phyloP scores from a whole-genome alignment of 73 alveolate genomes.

The Tetrahymena elliotti region DNA sequence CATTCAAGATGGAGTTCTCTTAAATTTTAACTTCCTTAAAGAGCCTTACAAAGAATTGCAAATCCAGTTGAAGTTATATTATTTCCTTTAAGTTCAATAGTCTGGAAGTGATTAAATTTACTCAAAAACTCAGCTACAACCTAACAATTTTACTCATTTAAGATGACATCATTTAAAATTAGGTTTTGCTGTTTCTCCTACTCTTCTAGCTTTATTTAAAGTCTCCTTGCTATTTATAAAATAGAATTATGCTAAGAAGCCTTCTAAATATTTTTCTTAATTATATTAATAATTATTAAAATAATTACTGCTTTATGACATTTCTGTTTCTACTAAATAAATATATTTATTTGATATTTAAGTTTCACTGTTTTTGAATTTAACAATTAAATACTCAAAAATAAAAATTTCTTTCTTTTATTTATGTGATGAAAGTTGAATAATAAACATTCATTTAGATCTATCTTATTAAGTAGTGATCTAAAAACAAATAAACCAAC shows the following conservation, averaged over 20 bases:
- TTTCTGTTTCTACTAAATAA: neutral
- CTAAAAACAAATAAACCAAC: neutral
- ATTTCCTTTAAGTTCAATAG: constrained; percentile 30
- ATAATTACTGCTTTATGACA: neutral
- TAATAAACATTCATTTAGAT: neutral
- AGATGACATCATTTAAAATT: neutral
- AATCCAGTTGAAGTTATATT: constrained; percentile 34
- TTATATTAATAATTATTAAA: neutral
- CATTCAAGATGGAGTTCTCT: constrained; percentile 28
- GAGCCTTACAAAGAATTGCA: constrained; percentile 21
- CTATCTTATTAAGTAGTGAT: neutral
- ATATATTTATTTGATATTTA: neutral
- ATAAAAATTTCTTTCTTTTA: neutral
- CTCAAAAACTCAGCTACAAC: neutral
- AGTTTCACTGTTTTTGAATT: neutral
- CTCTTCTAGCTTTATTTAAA: neutral
- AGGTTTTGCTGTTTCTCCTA: neutral
- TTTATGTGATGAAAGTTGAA: neutral
- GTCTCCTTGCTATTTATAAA: neutral
- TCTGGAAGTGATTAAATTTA: neutral
- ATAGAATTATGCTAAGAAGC: neutral
- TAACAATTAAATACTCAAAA: neutral
- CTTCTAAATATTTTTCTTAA: neutral
- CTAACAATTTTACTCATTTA: neutral
- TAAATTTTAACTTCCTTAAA: neutral